Evolutionary conservation across 345 rosid genomes (phyloP).

Genomic region (Trapa bicornis): DNA sequence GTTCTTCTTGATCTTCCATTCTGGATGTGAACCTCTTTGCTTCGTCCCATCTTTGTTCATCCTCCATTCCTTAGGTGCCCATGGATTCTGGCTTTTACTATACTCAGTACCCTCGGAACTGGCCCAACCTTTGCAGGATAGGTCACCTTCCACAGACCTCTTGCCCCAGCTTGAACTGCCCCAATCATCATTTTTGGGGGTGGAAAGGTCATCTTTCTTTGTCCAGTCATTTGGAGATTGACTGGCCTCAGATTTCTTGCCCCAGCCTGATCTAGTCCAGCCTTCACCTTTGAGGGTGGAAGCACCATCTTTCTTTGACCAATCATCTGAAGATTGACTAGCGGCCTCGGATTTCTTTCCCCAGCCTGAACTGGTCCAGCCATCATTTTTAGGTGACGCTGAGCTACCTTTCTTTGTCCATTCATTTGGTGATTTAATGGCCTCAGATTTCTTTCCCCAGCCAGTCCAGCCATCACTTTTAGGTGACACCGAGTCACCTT

Average conservation of each 20-base stretch:
- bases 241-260: conserved; percentile 1
- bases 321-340: background rate
- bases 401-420: no score
- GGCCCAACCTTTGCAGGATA: background rate
- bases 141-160: conserved; percentile 1
- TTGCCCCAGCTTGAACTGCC: conserved; percentile 4
- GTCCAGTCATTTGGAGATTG: no score
- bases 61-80: conserved; percentile 21
- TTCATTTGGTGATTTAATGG: no score
- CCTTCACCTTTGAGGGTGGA: background rate
- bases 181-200: conserved; percentile 1
- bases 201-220: no score
- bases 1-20: no score
- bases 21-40: conserved; percentile 33
- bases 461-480: no score
- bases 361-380: background rate
- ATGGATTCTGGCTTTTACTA: conserved; percentile 18
- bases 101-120: background rate
- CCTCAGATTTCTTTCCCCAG: no score
- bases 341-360: background rate
- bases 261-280: conserved; percentile 6
- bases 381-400: no score
- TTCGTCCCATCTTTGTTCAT: conserved; percentile 22
- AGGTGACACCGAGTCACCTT: no score
- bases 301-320: no score